Evolutionary conservation across 2,329 filamentous ascomycete species (phyloP).

Genomic region (Cytospora piceicola): DNA sequence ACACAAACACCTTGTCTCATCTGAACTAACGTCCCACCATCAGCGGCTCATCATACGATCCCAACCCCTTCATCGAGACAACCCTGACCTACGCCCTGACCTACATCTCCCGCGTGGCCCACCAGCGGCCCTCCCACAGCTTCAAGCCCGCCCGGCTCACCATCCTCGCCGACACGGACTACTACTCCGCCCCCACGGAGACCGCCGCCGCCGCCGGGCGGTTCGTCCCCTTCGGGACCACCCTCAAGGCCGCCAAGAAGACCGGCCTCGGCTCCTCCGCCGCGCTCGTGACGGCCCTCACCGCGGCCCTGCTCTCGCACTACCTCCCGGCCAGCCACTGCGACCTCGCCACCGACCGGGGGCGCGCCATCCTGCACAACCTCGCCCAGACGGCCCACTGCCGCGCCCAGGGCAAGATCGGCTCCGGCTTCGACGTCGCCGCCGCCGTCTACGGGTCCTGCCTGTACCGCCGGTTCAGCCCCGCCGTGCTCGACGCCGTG

Average conservation of each 20-base stretch:
- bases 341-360: conserved; percentile 57
- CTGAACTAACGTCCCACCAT: conserved; percentile 14
- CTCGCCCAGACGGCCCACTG: conserved; percentile 93
- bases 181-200: conserved; percentile 75
- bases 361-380: conserved; percentile 76
- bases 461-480: conserved; percentile 90
- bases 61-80: conserved; percentile 90
- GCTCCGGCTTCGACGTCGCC: conserved; percentile 93
- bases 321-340: conserved; percentile 66
- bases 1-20: conserved; percentile 1
- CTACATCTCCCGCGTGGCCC: conserved; percentile 64
- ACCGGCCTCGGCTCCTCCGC: conserved; percentile 95
- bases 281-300: conserved; percentile 87
- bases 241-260: conserved; percentile 82
- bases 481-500: conserved; percentile 68
- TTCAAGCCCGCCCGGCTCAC: conserved; percentile 75
- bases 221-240: conserved; percentile 79
- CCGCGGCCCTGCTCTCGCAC: conserved; percentile 74
- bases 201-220: conserved; percentile 46
- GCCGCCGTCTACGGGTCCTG: conserved; percentile 91
- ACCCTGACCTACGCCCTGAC: conserved; percentile 85
- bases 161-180: conserved; percentile 93
- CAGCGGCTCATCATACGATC: conserved; percentile 50
- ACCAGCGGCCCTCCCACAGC: conserved; percentile 46
- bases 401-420: conserved; percentile 94